A percentile compares a stretch with the other conserved stretches of the same genome.
Evolutionary conservation across 768 basidiomycete genomes (phyloP).

Genomic region (Lactarius pseudohatsudake): DNA sequence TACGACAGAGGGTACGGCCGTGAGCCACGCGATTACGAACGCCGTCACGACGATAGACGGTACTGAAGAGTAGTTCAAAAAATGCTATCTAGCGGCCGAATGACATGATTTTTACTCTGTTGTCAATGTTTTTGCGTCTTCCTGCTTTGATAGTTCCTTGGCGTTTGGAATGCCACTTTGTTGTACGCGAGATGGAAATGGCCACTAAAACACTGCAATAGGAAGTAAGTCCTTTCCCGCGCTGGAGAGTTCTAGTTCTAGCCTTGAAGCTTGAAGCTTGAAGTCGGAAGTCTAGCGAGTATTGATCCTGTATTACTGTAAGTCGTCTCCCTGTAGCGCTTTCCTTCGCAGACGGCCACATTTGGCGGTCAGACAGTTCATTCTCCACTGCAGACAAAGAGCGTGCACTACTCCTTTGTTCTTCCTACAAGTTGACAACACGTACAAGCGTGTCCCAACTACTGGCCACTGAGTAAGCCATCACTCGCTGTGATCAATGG

Average conservation of each 20-base stretch:
- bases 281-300: background rate
- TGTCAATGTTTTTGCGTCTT: conserved; percentile 6
- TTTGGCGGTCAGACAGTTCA: background rate
- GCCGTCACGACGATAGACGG: conserved; percentile 36
- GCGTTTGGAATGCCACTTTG: background rate
- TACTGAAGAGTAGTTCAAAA: conserved; percentile 35
- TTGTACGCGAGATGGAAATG: background rate
- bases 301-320: background rate
- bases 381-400: background rate
- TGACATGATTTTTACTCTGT: conserved; percentile 7
- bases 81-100: conserved; percentile 1
- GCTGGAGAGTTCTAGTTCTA: background rate
- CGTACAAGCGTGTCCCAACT: too few species aligned
- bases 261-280: background rate
- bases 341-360: background rate
- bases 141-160: background rate
- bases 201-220: background rate
- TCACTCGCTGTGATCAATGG: too few species aligned
- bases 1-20: conserved; percentile 37
- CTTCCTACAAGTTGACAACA: background rate
- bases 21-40: conserved; percentile 33
- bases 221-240: background rate
- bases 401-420: background rate
- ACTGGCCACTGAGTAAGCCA: too few species aligned
- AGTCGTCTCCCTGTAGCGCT: background rate